These are phyloP conservation scores for Carex scoparia DNA, from an alignment of 176 grass and related monocot genomes.

Conservation along the genomic window DNA sequence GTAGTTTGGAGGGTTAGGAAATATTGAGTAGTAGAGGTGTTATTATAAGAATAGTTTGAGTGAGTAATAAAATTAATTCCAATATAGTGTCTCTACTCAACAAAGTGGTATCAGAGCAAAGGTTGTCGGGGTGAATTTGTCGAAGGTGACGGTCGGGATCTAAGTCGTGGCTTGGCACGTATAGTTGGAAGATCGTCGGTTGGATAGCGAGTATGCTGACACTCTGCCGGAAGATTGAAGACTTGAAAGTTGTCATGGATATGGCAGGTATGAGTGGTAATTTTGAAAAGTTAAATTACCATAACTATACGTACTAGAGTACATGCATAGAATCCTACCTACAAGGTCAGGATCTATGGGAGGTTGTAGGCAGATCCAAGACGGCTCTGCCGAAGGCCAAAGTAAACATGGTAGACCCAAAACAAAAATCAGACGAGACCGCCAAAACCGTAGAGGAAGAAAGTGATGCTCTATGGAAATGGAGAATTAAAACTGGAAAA, in stretches of 20 bases:
- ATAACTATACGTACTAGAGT: not conserved
- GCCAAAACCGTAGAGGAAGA: not conserved
- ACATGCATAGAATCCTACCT: constrained; percentile 7
- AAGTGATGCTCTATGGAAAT: not conserved
- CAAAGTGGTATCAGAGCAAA: no score
- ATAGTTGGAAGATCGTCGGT: no score
- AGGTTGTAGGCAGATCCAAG: not conserved
- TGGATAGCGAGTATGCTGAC: no score
- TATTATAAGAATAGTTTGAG: no score
- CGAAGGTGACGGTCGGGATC: rapidly evolving
- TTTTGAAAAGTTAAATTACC: not conserved
- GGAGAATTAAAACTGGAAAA: not conserved
- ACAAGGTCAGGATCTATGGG: constrained; percentile 4
- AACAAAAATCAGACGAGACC: not conserved
- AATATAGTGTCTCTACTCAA: no score
- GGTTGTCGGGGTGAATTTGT: no score
- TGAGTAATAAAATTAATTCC: no score
- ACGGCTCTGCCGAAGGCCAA: not conserved
- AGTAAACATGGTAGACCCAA: not conserved
- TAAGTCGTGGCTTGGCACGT: no score
- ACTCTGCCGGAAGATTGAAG: no score
- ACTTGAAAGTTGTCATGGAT: no score
- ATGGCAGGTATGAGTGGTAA: not conserved
- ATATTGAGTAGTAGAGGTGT: no score
- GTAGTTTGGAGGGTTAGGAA: no score